These are phyloP conservation scores for Cladosporium sp. DNA, from an alignment of 2,329 filamentous ascomycete genomes.

Conservation along the genomic window DNA sequence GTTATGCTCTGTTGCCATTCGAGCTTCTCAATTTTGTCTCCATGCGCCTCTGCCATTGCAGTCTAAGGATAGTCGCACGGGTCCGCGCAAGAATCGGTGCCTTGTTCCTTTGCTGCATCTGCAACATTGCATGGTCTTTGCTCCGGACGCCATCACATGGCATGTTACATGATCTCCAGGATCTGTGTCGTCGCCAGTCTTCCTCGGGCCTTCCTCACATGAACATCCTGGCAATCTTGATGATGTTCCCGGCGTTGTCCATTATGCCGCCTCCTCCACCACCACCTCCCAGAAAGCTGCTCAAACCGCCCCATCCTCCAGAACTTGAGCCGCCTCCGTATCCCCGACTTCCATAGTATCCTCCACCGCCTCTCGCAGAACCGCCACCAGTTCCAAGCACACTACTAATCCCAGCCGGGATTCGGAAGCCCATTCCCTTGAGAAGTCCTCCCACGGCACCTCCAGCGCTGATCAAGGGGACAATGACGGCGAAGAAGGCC, in stretches of 20 bases:
- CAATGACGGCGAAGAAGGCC: conserved; percentile 81
- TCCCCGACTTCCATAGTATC: conserved; percentile 44
- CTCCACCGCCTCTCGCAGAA: conserved; percentile 28
- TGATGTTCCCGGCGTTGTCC: conserved; percentile 44
- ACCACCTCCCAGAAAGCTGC: conserved; percentile 8
- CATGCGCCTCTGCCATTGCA: too few relatives aligned
- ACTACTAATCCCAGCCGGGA: conserved; percentile 55
- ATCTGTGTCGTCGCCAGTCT: too few relatives aligned
- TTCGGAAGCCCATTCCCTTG: conserved; percentile 70
- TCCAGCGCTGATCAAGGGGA: conserved; percentile 75
- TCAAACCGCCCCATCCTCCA: conserved; percentile 23
- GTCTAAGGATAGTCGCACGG: too few relatives aligned
- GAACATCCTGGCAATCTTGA: conserved; percentile 50
- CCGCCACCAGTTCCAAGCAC: conserved; percentile 18
- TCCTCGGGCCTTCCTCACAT: conserved; percentile 34
- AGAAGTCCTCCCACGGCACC: conserved; percentile 77
- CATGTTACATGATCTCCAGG: too few relatives aligned
- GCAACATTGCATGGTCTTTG: too few relatives aligned
- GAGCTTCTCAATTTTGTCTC: too few relatives aligned
- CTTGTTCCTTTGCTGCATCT: too few relatives aligned
- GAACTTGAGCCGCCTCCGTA: conserved; percentile 36
- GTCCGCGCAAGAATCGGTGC: too few relatives aligned
- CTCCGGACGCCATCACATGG: too few relatives aligned
- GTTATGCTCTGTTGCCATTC: too few relatives aligned
- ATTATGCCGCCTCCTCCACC: conserved; percentile 36